Conservation (phyloP, 1,139 yeast species). For the Arxiozyma telluris region DNA sequence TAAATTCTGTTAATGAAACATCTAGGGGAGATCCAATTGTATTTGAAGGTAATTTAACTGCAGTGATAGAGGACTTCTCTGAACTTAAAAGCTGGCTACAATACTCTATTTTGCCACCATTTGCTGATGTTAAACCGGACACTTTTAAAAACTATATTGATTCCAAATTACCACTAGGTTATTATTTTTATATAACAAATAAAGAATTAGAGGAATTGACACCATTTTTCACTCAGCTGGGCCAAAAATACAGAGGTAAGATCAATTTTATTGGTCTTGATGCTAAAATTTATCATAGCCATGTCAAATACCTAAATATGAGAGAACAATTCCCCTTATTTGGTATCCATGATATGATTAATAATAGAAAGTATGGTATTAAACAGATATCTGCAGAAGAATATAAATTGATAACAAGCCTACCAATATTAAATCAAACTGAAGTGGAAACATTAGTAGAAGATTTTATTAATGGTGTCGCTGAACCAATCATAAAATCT, state of each 20-base stretch:
- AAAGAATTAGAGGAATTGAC: constrained; percentile 56
- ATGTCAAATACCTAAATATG: constrained; percentile 81
- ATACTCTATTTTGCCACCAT: constrained; percentile 53
- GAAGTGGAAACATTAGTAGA: constrained; percentile 53
- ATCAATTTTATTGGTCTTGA: constrained; percentile 84
- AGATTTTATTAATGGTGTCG: constrained; percentile 53
- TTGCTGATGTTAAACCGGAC: constrained; percentile 80
- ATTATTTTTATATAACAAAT: constrained; percentile 67
- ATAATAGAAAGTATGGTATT: constrained; percentile 69
- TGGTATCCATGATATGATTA: constrained; percentile 65
- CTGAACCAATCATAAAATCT: constrained; percentile 69
- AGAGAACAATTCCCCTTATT: constrained; percentile 81
- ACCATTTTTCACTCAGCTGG: constrained; percentile 49
- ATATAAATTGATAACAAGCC: constrained; percentile 15
- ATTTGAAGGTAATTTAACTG: constrained; percentile 4
- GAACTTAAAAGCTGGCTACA: constrained; percentile 9
- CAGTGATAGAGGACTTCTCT: neutral
- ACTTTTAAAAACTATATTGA: constrained; percentile 71
- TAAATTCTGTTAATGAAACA: constrained; percentile 2
- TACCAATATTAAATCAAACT: constrained; percentile 32
- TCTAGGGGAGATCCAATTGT: constrained; percentile 4
- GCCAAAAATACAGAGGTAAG: constrained; percentile 68
- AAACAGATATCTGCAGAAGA: constrained; percentile 37
- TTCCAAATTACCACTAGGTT: constrained; percentile 71
- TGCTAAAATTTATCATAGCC: constrained; percentile 71